Percentiles rank a stretch among this genome's conserved stretches.
phyloP scores from a whole-genome alignment of 306 rosid genomes.

The Biancaea sappan region DNA sequence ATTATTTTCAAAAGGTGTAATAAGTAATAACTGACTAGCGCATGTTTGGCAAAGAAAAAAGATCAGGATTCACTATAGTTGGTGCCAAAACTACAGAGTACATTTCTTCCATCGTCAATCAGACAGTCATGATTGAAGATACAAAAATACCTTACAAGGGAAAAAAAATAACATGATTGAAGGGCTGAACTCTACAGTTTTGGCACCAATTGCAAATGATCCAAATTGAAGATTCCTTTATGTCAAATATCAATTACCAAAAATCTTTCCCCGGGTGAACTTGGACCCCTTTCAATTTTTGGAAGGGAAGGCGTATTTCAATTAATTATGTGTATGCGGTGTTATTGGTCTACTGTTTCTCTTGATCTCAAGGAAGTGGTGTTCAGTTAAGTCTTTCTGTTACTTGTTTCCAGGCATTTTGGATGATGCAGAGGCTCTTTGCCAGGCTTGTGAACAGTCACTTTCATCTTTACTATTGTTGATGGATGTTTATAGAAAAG shows the following conservation, averaged over 20 bases:
- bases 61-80: no score
- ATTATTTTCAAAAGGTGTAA: background rate
- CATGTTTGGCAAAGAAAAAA: conserved; percentile 3
- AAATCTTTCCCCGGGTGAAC: background rate
- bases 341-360: conserved; percentile 4
- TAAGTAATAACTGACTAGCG: background rate
- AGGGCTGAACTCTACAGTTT: no score
- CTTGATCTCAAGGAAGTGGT: background rate
- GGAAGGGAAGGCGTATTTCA: background rate
- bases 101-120: no score
- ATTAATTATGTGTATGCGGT: background rate
- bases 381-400: background rate
- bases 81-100: no score
- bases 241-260: background rate
- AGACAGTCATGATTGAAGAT: no score
- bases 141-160: no score
- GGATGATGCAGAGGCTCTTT: conserved; percentile 66
- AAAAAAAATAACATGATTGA: no score
- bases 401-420: conserved; percentile 54
- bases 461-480: conserved; percentile 52
- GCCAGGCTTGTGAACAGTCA: conserved; percentile 55
- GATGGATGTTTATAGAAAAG: conserved; percentile 56
- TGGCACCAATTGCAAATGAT: no score
- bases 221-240: no score
- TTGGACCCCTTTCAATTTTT: background rate